These are phyloP conservation scores for Nicotiana benthamiana DNA, from an alignment of 257 asterid species.

Conservation along the genomic window DNA sequence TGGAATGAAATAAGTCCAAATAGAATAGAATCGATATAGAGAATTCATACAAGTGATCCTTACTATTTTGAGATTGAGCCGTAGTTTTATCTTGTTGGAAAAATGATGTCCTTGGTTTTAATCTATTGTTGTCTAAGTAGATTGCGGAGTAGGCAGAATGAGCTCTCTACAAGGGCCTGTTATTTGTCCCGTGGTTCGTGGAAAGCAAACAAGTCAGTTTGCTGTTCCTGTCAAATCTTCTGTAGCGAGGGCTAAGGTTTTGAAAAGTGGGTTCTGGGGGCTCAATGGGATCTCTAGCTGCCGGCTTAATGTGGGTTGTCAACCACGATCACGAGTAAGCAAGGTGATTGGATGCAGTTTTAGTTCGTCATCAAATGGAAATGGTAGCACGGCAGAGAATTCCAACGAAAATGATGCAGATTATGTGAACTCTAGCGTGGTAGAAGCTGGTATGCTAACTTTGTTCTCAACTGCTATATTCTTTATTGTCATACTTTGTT, in stretches of 20 bases:
- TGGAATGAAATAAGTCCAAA: background rate
- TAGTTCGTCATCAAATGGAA: conserved; percentile 85
- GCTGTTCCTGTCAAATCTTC: conserved; percentile 35
- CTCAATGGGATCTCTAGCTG: conserved; percentile 23
- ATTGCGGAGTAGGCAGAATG: conserved; percentile 6
- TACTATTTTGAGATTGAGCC: background rate
- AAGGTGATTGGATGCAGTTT: conserved; percentile 42
- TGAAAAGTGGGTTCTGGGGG: conserved; percentile 49
- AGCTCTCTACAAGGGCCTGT: conserved; percentile 38
- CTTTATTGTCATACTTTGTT: background rate
- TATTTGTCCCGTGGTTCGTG: conserved; percentile 53
- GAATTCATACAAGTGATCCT: background rate
- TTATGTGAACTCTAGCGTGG: conserved; percentile 75
- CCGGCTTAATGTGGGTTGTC: conserved; percentile 19
- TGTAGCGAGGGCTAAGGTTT: conserved; percentile 35
- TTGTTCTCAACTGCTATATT: background rate
- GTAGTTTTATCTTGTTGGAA: background rate
- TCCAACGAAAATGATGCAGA: conserved; percentile 66
- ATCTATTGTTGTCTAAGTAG: background rate
- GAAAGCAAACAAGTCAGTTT: conserved; percentile 45
- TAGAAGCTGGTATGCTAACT: conserved; percentile 74
- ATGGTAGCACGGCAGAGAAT: conserved; percentile 82
- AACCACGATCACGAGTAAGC: conserved; percentile 19
- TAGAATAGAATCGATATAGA: background rate
- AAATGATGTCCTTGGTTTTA: background rate